Percentiles rank a stretch among this genome's conserved stretches.
Conservation (phyloP, 495 filamentous ascomycete genomes). For the Aspergillus bridgeri region DNA sequence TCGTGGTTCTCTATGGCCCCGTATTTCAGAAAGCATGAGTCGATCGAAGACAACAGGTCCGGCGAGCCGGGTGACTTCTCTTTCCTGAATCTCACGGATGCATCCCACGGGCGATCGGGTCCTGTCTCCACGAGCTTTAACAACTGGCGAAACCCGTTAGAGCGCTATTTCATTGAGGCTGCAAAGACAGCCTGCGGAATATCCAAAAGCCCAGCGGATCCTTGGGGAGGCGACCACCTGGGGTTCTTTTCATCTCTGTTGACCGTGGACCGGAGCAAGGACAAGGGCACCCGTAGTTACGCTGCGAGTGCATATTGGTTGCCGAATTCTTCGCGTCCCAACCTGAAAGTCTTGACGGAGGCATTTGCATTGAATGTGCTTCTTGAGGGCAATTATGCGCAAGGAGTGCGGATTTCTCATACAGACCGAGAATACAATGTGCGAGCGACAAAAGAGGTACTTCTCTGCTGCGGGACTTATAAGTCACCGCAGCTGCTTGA, state of each 20-base stretch:
- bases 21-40: constrained; percentile 26
- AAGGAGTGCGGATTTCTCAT: constrained; percentile 34
- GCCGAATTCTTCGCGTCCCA: constrained; percentile 15
- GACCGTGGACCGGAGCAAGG: constrained; percentile 36
- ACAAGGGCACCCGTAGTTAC: constrained; percentile 50
- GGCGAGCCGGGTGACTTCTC: not conserved
- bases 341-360: constrained; percentile 32
- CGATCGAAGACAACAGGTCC: constrained; percentile 1
- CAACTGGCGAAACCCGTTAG: constrained; percentile 22
- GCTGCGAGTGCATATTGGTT: constrained; percentile 39
- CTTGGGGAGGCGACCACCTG: constrained; percentile 36
- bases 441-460: constrained; percentile 49
- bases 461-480: constrained; percentile 50
- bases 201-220: constrained; percentile 20
- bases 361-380: constrained; percentile 25
- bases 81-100: constrained; percentile 7
- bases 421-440: constrained; percentile 37
- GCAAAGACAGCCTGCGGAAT: constrained; percentile 16
- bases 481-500: constrained; percentile 55
- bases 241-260: constrained; percentile 33
- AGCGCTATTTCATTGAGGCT: constrained; percentile 26
- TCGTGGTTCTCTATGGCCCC: constrained; percentile 33
- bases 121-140: constrained; percentile 33
- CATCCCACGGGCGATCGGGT: constrained; percentile 28
- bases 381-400: constrained; percentile 22